Evolutionary conservation across 169 alveolate genomes (phyloP).

Genomic region (Pseudocohnilembus persalinus): DNA sequence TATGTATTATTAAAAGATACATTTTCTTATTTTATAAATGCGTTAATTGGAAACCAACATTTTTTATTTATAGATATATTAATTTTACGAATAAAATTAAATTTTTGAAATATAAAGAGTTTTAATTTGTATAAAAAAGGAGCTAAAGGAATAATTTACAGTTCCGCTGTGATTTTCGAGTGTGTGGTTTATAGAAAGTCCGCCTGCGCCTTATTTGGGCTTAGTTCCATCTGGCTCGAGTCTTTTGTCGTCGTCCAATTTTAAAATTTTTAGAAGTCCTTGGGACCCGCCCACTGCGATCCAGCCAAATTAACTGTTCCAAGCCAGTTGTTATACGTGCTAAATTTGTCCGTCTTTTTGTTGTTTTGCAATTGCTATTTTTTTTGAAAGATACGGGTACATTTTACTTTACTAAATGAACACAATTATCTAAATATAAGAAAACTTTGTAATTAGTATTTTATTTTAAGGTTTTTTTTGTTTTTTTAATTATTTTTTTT

Average conservation of each 20-base stretch:
- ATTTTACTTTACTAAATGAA: slow-evolving; percentile 32
- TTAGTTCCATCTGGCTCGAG: neutral
- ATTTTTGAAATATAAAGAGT: no score
- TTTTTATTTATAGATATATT: no score
- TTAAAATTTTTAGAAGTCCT: slow-evolving; percentile 51
- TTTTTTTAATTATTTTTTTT: no score
- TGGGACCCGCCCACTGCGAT: slow-evolving; percentile 91
- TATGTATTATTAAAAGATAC: no score
- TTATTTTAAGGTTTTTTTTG: no score
- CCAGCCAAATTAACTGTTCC: slow-evolving; percentile 86
- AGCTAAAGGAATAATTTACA: no score
- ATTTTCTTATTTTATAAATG: no score
- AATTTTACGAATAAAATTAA: no score
- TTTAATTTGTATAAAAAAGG: no score
- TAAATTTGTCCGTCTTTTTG: slow-evolving; percentile 47
- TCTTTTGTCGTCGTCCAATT: slow-evolving; percentile 28
- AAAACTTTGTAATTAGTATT: no score
- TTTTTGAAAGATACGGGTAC: slow-evolving; percentile 72
- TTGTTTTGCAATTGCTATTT: slow-evolving; percentile 70
- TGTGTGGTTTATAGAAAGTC: slow-evolving; percentile 32
- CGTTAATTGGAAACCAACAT: no score
- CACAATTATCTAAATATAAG: neutral
- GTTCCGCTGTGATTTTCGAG: slow-evolving; percentile 55
- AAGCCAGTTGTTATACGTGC: slow-evolving; percentile 71
- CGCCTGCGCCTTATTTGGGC: slow-evolving; percentile 6